phyloP scores from a whole-genome alignment of 306 rosid genomes.

The Cajanus cajan region DNA sequence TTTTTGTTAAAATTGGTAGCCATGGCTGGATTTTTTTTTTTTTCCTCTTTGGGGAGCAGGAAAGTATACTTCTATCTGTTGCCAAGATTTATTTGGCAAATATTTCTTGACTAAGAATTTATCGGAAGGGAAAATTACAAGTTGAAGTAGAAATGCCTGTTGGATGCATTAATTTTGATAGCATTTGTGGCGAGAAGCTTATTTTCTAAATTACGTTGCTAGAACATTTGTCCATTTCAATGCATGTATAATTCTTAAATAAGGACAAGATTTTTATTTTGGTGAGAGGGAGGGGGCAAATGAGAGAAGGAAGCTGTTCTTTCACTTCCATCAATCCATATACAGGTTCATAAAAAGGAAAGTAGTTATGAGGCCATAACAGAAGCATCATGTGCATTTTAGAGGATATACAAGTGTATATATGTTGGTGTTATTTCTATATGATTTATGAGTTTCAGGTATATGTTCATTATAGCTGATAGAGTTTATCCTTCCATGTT shows the following conservation, averaged over 20 bases:
- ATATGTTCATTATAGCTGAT: neutral
- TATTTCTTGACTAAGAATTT: neutral
- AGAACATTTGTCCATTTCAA: neutral
- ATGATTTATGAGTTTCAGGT: neutral
- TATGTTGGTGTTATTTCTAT: conserved; percentile 5
- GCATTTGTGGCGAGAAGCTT: neutral
- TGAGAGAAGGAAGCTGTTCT: neutral
- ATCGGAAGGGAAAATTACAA: neutral
- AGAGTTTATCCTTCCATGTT: conserved; percentile 1
- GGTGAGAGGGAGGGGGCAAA: neutral
- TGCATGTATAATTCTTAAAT: conserved; percentile 10
- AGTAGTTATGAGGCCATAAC: neutral
- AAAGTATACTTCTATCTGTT: neutral
- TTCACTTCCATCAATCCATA: neutral
- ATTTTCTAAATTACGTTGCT: conserved; percentile 6
- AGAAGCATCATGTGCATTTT: conserved; percentile 13
- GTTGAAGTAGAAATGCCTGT: neutral
- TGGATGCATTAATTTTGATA: conserved; percentile 1
- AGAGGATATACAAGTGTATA: neutral
- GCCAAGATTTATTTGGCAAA: neutral
- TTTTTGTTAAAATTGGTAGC: neutral
- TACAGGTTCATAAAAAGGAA: neutral
- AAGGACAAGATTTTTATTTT: neutral
- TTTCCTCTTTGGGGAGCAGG: neutral
- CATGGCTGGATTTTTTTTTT: neutral